Evolutionary conservation across 371 early-diverging fungal genomes (phyloP).

Genomic region (Saksenaea oblongispora): DNA sequence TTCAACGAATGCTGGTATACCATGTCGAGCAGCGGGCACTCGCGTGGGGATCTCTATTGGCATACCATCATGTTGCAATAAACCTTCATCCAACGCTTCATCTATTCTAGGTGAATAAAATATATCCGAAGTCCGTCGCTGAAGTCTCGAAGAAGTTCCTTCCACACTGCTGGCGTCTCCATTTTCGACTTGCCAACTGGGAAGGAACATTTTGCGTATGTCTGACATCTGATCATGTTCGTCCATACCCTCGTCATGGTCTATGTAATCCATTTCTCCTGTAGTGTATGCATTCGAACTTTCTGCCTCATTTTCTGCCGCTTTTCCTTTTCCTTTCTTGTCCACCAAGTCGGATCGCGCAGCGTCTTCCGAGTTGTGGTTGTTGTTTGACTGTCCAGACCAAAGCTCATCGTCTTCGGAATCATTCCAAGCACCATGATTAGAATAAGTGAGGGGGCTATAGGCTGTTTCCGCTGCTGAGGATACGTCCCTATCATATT

Average conservation of each 20-base stretch:
- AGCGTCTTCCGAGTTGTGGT: neutral
- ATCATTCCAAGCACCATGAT: neutral
- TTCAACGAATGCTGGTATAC: neutral
- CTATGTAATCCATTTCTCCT: neutral
- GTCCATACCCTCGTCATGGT: neutral
- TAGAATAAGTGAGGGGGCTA: neutral
- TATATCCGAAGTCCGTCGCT: slow-evolving; percentile 19
- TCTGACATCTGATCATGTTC: slow-evolving; percentile 4
- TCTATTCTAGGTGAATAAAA: neutral
- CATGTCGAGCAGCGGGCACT: neutral
- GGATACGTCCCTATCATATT: neutral
- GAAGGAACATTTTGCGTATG: slow-evolving; percentile 5
- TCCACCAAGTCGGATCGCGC: neutral
- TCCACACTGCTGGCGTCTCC: slow-evolving; percentile 1
- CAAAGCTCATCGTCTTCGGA: neutral
- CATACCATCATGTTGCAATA: neutral
- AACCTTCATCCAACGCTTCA: neutral
- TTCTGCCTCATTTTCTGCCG: neutral
- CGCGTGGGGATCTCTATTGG: neutral
- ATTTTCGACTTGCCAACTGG: slow-evolving; percentile 15
- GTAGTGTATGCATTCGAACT: neutral
- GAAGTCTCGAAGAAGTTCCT: slow-evolving; percentile 10
- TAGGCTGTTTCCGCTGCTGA: neutral
- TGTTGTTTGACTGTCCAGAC: too few relatives aligned
- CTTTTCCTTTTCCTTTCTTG: neutral